Base-by-base conservation (phyloP, 1,284 basidiomycete species). In the Ustilago esculenta region DNA sequence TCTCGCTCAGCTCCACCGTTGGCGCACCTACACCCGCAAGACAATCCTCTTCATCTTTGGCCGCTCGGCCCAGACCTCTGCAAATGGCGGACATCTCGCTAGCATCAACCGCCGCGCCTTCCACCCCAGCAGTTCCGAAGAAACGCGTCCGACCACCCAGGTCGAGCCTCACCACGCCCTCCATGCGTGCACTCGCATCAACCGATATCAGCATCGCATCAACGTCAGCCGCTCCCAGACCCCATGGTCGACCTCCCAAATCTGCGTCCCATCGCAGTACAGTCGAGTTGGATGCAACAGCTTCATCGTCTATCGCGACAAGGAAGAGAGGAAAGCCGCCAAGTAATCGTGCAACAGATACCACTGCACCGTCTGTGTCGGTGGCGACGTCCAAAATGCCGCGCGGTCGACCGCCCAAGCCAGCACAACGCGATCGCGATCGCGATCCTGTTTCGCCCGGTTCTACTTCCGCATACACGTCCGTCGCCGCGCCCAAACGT, bases 1-100 rank as follows among this genome's bases (percentile, higher is more conserved):
- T 60, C 5, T 67, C 64, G 7, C 57, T 67, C 30, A 55, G 42
- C 23, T 67, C 64, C 7, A 67, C 64, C 6, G 53, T 58, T 7
- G 61, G 55, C 15, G 64, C 44, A 29, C 56, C 57, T 11, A 56
- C 64, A 1, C 64, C 64, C 10, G 52, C 44, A 9, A 45, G 48
- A 27, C 27, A 20, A 23, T 34, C 39, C 12, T 20, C 46, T 8
- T 3, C 35, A 15, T 40, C 44, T 4, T 41, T 12, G n/a, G n/a
- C 27, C 12, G 7, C 12, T 29, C 27, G 27, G 27, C 27, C 39
- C 36, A 29, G 4, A 49, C 15, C 36, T 10, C 32, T 33, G 27
- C 12, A 40, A 17, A 18, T 30, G 21, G 41, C 23, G 12, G 42
- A 63, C 34, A 25, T 53, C 32, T 70, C 67, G 6, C 52, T 70